Conservation (phyloP, 2,329 filamentous ascomycete genomes). For the Scorias spongiosa region DNA sequence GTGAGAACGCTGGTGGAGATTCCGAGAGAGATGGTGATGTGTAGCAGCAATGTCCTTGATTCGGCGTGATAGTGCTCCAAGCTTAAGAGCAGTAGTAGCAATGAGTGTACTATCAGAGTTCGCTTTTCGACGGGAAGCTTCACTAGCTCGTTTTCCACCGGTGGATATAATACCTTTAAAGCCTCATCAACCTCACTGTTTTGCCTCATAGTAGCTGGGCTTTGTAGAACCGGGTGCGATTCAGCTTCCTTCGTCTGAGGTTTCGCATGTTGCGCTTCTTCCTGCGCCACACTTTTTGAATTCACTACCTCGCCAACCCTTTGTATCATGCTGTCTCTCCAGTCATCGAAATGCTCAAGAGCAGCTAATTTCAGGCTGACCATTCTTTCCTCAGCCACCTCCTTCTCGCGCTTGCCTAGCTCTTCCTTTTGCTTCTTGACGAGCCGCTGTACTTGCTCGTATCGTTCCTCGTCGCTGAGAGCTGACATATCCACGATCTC, state of each 20-base stretch:
- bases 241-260: constrained; percentile 12
- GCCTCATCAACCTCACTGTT: constrained; percentile 12
- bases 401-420: constrained; percentile 29
- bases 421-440: constrained; percentile 15
- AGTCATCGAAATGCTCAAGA: constrained; percentile 61
- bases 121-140: constrained; percentile 21
- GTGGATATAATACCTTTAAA: constrained; percentile 19
- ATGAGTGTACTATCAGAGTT: constrained; percentile 22
- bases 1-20: constrained; percentile 18
- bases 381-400: constrained; percentile 36
- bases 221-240: constrained; percentile 4
- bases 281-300: constrained; percentile 17
- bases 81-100: constrained; percentile 23
- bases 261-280: constrained; percentile 22
- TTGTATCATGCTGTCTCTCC: constrained; percentile 55
- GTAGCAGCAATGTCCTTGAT: constrained; percentile 21
- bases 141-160: constrained; percentile 22
- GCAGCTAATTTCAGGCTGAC: constrained; percentile 55
- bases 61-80: constrained; percentile 24
- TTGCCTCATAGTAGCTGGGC: constrained; percentile 13
- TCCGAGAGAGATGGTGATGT: constrained; percentile 20
- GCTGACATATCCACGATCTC: constrained; percentile 3
- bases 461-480: constrained; percentile 1
- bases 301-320: constrained; percentile 54
- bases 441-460: constrained; percentile 1